Evolutionary conservation across 495 filamentous ascomycete genomes (phyloP), one percentile per base, ranked within the genome.

Genomic region (Trichoderma gamsii): DNA sequence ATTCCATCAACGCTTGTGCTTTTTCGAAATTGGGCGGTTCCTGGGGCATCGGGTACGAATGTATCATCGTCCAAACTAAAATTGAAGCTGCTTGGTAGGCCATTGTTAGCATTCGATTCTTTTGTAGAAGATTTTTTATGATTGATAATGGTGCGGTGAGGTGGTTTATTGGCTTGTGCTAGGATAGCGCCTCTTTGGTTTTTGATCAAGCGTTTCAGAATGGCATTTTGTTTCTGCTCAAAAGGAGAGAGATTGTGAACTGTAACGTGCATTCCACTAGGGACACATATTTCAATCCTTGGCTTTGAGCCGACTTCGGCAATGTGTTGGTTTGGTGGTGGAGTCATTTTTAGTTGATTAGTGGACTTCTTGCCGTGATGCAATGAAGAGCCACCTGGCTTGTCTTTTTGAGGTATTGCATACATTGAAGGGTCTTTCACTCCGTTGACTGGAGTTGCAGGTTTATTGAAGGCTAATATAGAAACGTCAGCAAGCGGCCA

Each of bases 1-100:
- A 97, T 89, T 70, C 88, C 87, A 71, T 92, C 90, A 41, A 87
- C 81, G 73, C 88, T 92, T 63, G 81, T 84, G 65, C 84, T 86
- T 64, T 65, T 65, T 21, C 79, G 73, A 66, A 84, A 81, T 18
- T 80, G 73, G 25, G 78, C 75, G 38, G 69, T 71, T 23, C 69
- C 64, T 8, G 68, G 69, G 4, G 69, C 68, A 16, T 77, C 75
- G 23, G 73, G 63, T 13, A 73, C 51, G 69, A 76, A 83, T n/a
- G 74, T 68, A 23, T 79, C 76, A 59, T 80, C 75, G 66, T 76
- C 73, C 66, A 73, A 41, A 66, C 78, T 72, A 67, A 86, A 79
- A 51, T 75, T 74, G 66, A 88, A 87, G 73, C 86, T 88, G 78
- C 65, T 69, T 41, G 35, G 67, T 64, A 56, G 67, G 66, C 52